Evolutionary conservation across 441 rosid species (phyloP), one percentile per base, ranked within the genome.

Genomic region (Pelargonium cotyledonis): DNA sequence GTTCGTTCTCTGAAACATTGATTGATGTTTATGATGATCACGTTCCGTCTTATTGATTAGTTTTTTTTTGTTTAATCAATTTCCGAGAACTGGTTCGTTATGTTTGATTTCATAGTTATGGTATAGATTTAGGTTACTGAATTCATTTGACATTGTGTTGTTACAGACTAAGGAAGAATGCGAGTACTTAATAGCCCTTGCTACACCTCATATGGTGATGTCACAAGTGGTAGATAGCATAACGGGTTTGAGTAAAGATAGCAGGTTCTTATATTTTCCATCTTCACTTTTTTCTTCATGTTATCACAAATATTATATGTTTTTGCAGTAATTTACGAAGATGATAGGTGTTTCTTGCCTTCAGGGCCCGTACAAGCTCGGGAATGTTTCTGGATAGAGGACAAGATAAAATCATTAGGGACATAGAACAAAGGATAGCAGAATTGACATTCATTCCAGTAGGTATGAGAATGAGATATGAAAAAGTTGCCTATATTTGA

Each of bases 231-330:
- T 90, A 47, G 97, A 93, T 76, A 71, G 82, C 73, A 82, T 78
- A 73, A 93, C 96, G 67, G 97, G 97, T 70, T 81, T 85, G 85
- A 89, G 95, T 78, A 88, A 66, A 76, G 98, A 93, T 76, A 93
- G 96, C 86, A 88, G 97, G 97, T 85, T 68, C 51, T 4, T 43
- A 43, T 14, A 31, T 1, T 70, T 66, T 16, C 23, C 21, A 8
- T 15, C 18, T 31, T n/a, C n/a, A n/a, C n/a, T n/a, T n/a, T n/a
- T n/a, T n/a, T n/a, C n/a, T n/a, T n/a, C n/a, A n/a, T n/a, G n/a
- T n/a, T n/a, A n/a, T 31, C 38, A 31, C 6, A 31, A 4, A 31
- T 31, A 31, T 31, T 31, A 31, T 31, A 31, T 31, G 38, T 31
- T 31, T 31, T 31, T 31, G 38, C 4, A 31, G 38, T 31, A 31